Conservation (phyloP, 176 grass and related monocot genomes). For the Oryza meyeriana region DNA sequence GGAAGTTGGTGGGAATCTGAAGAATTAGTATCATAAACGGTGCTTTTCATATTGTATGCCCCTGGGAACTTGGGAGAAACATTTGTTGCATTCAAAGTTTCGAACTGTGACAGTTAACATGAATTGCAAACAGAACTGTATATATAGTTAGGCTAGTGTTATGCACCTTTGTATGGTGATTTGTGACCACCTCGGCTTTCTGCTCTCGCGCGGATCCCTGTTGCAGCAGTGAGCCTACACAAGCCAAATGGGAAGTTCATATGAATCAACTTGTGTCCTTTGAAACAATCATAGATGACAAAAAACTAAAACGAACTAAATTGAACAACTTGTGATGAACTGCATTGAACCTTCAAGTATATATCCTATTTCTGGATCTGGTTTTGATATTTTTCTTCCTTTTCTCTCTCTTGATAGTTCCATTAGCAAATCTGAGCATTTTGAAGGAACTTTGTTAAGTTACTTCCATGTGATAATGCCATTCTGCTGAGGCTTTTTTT, state of each 20-base stretch:
- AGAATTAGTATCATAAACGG: neutral
- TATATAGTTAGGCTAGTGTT: neutral
- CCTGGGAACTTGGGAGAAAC: neutral
- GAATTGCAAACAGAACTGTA: neutral
- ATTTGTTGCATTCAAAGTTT: neutral
- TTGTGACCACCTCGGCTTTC: slow-evolving; percentile 73
- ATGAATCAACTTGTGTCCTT: neutral
- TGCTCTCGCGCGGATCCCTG: slow-evolving; percentile 64
- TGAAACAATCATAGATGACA: neutral
- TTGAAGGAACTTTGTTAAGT: slow-evolving; percentile 7
- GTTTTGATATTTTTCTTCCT: slow-evolving; percentile 74
- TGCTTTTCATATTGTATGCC: neutral
- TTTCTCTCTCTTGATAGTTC: slow-evolving; percentile 83
- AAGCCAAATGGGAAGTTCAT: slow-evolving; percentile 1
- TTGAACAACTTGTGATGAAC: neutral
- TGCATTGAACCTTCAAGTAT: slow-evolving; percentile 70
- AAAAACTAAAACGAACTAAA: neutral
- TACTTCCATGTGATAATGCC: neutral
- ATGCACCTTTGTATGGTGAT: slow-evolving; percentile 71
- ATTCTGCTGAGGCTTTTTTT: neutral
- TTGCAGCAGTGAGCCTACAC: slow-evolving; percentile 64
- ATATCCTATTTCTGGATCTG: slow-evolving; percentile 81
- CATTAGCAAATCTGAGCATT: slow-evolving; percentile 54
- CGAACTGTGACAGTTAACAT: neutral
- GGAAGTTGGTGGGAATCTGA: neutral